Base-by-base conservation (phyloP, 2,329 filamentous ascomycete species). In the Aureobasidium vineae region DNA sequence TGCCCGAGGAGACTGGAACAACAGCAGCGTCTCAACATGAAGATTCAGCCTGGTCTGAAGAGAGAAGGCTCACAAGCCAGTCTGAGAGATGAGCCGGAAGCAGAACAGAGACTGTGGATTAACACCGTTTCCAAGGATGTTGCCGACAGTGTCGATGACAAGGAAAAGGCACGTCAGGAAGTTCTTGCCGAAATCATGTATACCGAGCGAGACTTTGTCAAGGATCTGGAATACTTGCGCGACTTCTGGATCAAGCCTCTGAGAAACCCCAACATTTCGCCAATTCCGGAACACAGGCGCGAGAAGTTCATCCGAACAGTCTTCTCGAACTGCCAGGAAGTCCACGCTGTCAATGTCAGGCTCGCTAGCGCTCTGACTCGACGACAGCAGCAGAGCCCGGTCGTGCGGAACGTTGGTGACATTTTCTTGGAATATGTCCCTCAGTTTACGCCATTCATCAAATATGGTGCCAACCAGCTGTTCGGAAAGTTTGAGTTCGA, bases 111-210 rank as follows among this genome's bases (percentile, higher is more conserved):
- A 78, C 85, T 99, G 43, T 99, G 95, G 95, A 99, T 99, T 78
- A 98, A 98, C 77, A 97, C 93, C 16, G 95, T 99, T 41, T 91
- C 93, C 0, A 95, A 97, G 77, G 95, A 98, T 76, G 83, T 99
- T 66, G 92, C 93, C 0, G 93, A 98, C 72, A 91, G 89, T 74
- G 89, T 97, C 36, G 88, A 88, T 59, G 95, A 99, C 71, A 87
- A 86, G 71, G 95, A 99, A 78, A 96, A 97, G 87, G 98, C 98
- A 81, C 87, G 95, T 52, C 95, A 99, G 76, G 95, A 99, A 75
- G 91, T 99, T 72, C 97, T 99, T 68, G 97, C 94, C 6, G 95
- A 99, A 77, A 88, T 98, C 69, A 97, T 96, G 87, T 99, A 99
- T 79, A 99, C 95, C 0, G 95, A 99, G 77, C 87, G 95, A 72